phyloP scores from a whole-genome alignment of 805 yeast species.

The Candida stauntonica region DNA sequence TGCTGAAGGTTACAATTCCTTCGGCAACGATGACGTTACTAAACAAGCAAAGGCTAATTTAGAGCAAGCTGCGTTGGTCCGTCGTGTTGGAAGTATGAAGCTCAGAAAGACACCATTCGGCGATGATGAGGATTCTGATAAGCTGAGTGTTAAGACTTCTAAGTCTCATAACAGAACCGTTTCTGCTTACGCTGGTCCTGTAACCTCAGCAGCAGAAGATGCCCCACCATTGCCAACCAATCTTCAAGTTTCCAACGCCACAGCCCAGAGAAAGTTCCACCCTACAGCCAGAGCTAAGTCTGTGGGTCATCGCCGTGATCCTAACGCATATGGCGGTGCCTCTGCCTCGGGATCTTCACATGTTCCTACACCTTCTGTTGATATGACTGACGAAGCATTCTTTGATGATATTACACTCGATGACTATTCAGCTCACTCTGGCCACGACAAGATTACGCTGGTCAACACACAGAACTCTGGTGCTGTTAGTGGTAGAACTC shows the following conservation, averaged over 20 bases:
- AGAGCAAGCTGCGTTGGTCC: conserved; percentile 17
- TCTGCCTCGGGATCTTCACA: conserved; percentile 3
- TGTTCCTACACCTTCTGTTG: conserved; percentile 30
- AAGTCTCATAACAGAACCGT: conserved; percentile 27
- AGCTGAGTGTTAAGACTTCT: conserved; percentile 1
- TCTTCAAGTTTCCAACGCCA: conserved; percentile 6
- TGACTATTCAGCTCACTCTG: conserved; percentile 34
- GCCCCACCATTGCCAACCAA: conserved; percentile 10
- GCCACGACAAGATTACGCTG: conserved; percentile 17
- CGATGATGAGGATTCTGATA: conserved; percentile 9
- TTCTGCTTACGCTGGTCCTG: conserved; percentile 25
- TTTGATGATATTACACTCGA: conserved; percentile 56
- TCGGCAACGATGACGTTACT: conserved; percentile 4
- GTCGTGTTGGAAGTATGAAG: conserved; percentile 26
- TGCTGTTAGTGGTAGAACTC: conserved; percentile 8
- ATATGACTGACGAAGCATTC: conserved; percentile 40
- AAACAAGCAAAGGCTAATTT: conserved; percentile 1
- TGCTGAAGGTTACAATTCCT: conserved; percentile 10
- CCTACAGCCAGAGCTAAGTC: conserved; percentile 89
- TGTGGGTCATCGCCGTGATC: conserved; percentile 71
- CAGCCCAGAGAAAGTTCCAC: conserved; percentile 40
- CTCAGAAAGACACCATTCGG: conserved; percentile 16
- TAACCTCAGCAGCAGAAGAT: conserved; percentile 1
- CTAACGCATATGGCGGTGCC: conserved; percentile 5
- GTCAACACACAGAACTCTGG: conserved; percentile 19